phyloP scores from a whole-genome alignment of 352 stramenopile species.

The Pythium grandisporangium region DNA sequence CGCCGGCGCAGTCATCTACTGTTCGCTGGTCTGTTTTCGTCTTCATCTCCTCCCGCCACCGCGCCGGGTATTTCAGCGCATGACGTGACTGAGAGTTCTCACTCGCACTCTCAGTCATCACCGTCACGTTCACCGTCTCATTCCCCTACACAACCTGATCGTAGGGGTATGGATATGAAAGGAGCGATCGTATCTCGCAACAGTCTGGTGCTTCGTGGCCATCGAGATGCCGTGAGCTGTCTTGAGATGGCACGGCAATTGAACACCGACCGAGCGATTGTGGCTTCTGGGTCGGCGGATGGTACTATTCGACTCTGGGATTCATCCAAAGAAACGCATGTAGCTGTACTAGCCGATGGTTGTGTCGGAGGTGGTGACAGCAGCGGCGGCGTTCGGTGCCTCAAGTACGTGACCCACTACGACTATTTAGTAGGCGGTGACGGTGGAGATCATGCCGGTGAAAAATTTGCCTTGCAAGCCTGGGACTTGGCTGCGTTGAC shows the following conservation, averaged over 20 bases:
- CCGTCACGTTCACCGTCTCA: too few species aligned
- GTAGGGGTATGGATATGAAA: slow-evolving; percentile 25
- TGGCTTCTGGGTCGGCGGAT: slow-evolving; percentile 61
- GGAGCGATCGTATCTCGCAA: slow-evolving; percentile 42
- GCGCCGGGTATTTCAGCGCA: too few species aligned
- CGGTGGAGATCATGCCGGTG: too few species aligned
- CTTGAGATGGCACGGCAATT: slow-evolving; percentile 71
- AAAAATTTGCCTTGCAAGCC: slow-evolving; percentile 42
- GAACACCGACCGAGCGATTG: slow-evolving; percentile 34
- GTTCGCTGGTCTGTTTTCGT: too few species aligned
- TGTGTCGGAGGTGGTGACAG: slow-evolving; percentile 3
- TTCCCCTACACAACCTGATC: neutral
- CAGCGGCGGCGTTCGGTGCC: slow-evolving; percentile 33
- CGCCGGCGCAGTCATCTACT: too few species aligned
- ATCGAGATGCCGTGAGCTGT: slow-evolving; percentile 49
- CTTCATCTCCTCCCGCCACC: too few species aligned
- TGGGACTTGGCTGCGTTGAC: slow-evolving; percentile 55
- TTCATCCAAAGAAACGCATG: slow-evolving; percentile 44
- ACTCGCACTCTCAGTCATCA: too few species aligned
- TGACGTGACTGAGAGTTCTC: too few species aligned
- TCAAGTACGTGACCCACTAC: slow-evolving; percentile 52
- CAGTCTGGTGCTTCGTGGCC: slow-evolving; percentile 53
- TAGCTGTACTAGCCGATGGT: slow-evolving; percentile 30
- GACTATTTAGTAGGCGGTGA: slow-evolving; percentile 53
- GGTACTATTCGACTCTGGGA: slow-evolving; percentile 72